Evolutionary conservation across 257 asterid species (phyloP).

Genomic region (Eucommia ulmoides): DNA sequence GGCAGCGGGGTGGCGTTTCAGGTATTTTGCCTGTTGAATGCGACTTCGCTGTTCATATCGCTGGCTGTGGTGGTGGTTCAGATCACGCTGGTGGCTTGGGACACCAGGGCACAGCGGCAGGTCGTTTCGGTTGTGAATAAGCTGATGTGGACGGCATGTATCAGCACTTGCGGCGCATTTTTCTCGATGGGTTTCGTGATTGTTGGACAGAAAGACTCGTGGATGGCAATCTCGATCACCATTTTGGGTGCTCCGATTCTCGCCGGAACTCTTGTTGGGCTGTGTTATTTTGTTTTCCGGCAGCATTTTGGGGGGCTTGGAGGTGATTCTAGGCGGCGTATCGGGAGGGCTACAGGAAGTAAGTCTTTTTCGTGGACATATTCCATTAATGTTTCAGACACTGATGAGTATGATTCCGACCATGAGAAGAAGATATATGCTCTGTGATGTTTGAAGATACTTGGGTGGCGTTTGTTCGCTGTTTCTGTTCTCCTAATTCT

Average conservation of each 20-base stretch:
- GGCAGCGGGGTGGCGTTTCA: slow-evolving; percentile 45
- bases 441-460: too few relatives aligned
- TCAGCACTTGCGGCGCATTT: slow-evolving; percentile 90
- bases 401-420: slow-evolving; percentile 76
- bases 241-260: slow-evolving; percentile 75
- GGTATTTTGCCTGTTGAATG: slow-evolving; percentile 66
- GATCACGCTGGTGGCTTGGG: slow-evolving; percentile 91
- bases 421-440: slow-evolving; percentile 32
- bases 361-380: slow-evolving; percentile 89
- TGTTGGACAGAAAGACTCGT: slow-evolving; percentile 55
- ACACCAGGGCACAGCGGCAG: slow-evolving; percentile 71
- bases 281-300: slow-evolving; percentile 86
- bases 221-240: slow-evolving; percentile 82
- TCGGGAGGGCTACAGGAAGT: slow-evolving; percentile 73
- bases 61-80: slow-evolving; percentile 87
- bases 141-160: slow-evolving; percentile 96
- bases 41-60: slow-evolving; percentile 84
- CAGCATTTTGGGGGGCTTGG: slow-evolving; percentile 78
- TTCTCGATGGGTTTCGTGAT: slow-evolving; percentile 72
- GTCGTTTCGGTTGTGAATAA: slow-evolving; percentile 84
- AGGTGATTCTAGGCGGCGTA: slow-evolving; percentile 73
- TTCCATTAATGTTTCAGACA: slow-evolving; percentile 63
- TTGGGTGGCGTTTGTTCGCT: too few relatives aligned
- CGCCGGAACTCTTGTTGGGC: slow-evolving; percentile 58
- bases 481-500: too few relatives aligned